Percentiles rank a stretch among this genome's conserved stretches.
Conservation (phyloP, 768 basidiomycete species). For the Fomitopsis pulvina region DNA sequence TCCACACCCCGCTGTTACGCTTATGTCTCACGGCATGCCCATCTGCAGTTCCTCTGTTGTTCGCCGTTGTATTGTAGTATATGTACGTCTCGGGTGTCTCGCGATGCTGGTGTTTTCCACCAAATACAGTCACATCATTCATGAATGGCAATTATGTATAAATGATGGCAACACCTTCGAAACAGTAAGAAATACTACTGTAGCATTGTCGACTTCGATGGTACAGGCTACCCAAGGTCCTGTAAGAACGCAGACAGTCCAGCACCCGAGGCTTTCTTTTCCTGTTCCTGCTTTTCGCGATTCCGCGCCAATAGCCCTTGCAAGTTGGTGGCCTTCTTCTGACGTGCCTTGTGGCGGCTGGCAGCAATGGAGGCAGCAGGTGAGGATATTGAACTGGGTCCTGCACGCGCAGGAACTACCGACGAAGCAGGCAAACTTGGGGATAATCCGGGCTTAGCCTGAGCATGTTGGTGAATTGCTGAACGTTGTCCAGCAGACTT, state of each 20-base stretch:
- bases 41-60: conserved; percentile 1
- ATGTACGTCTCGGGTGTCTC: conserved; percentile 1
- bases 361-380: not conserved
- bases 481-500: not conserved
- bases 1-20: not conserved
- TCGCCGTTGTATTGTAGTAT: not conserved
- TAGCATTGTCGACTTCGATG: not conserved
- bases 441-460: not conserved
- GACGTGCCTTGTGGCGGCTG: conserved; percentile 26
- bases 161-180: not conserved
- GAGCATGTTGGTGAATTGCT: not conserved
- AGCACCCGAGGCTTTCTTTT: conserved; percentile 25
- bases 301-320: conserved; percentile 62
- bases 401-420: not conserved
- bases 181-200: not conserved
- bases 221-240: conserved; percentile 23
- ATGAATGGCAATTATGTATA: not conserved
- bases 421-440: not conserved
- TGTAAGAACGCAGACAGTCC: conserved; percentile 52
- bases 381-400: not conserved
- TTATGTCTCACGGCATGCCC: conserved; percentile 1
- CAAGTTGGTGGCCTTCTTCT: conserved; percentile 51
- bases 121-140: conserved; percentile 1
- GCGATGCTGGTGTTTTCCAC: conserved; percentile 1
- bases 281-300: conserved; percentile 42